Evolutionary conservation across 352 stramenopile genomes (phyloP).

Genomic region (Thraustotheca clavata): DNA sequence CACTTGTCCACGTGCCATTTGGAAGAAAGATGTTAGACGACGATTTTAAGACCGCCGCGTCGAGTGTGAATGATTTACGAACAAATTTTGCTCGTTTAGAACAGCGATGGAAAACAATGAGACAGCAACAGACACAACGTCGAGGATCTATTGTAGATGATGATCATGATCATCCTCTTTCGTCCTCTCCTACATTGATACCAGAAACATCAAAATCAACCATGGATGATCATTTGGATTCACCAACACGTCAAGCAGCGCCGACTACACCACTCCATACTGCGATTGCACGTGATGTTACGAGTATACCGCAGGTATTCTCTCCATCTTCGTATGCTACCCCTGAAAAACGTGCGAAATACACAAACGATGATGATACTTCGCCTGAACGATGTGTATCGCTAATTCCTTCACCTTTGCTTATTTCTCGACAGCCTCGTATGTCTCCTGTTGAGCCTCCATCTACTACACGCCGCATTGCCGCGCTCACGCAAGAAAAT

Average conservation of each 20-base stretch:
- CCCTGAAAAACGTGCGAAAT: neutral
- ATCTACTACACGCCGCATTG: slow-evolving; percentile 30
- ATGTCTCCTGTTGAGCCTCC: neutral
- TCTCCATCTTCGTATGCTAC: neutral
- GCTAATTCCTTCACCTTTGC: slow-evolving; percentile 7
- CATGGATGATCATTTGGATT: no score
- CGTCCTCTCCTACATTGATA: slow-evolving; percentile 2
- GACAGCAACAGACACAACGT: neutral
- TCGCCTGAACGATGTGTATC: neutral
- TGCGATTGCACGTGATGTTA: neutral
- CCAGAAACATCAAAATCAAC: no score
- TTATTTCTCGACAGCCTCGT: slow-evolving; percentile 1
- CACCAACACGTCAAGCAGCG: neutral
- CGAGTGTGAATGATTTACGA: slow-evolving; percentile 7
- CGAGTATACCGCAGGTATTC: neutral
- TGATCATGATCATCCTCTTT: neutral
- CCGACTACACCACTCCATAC: neutral
- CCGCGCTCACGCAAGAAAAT: slow-evolving; percentile 67
- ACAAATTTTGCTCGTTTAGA: slow-evolving; percentile 11
- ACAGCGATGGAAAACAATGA: slow-evolving; percentile 18
- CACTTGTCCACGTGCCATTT: neutral
- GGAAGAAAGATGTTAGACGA: slow-evolving; percentile 7
- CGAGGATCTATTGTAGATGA: no score
- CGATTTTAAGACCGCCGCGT: slow-evolving; percentile 13
- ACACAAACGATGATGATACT: neutral